Percentiles rank a stretch among this genome's conserved stretches.
These are phyloP conservation scores for Cladorrhinum samala DNA, from an alignment of 495 filamentous ascomycete genomes.

Conservation along the genomic window DNA sequence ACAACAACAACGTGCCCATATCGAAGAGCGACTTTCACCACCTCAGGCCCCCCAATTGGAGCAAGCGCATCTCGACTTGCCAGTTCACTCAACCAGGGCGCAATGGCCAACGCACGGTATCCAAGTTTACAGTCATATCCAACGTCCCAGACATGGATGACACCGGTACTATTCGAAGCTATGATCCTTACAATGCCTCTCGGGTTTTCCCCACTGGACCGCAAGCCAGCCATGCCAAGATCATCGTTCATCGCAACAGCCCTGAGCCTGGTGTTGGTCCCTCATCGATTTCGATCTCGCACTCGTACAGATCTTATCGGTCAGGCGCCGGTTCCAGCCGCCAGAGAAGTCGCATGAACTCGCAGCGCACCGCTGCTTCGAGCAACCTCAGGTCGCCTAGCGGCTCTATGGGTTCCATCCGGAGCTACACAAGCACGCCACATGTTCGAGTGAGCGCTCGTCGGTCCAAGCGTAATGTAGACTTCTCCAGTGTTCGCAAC, in stretches of 20 bases:
- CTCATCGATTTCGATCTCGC: constrained; percentile 12
- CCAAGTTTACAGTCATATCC: constrained; percentile 67
- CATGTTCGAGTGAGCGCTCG: constrained; percentile 47
- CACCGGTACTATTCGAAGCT: constrained; percentile 48
- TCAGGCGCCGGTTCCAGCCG: constrained; percentile 18
- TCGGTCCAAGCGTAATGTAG: constrained; percentile 68
- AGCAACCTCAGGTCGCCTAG: constrained; percentile 30
- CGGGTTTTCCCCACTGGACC: constrained; percentile 38
- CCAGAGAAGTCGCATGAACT: constrained; percentile 11
- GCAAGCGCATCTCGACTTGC: constrained; percentile 44
- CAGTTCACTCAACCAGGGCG: constrained; percentile 38
- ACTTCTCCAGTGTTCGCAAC: constrained; percentile 53
- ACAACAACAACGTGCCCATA: constrained; percentile 63
- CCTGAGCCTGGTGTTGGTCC: constrained; percentile 9
- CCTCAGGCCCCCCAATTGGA: constrained; percentile 49
- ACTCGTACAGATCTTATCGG: constrained; percentile 22
- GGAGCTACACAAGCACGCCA: constrained; percentile 44
- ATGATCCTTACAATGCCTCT: constrained; percentile 79
- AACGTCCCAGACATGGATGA: constrained; percentile 39
- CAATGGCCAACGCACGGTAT: constrained; percentile 49
- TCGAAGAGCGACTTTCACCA: constrained; percentile 88
- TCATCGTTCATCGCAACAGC: constrained; percentile 58
- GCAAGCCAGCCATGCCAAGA: constrained; percentile 45
- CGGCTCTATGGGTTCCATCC: constrained; percentile 54
- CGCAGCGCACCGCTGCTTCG: constrained; percentile 16